Percentiles rank a stretch among this genome's conserved stretches.
Conservation (phyloP, 2,329 filamentous ascomycete genomes). For the Penicillium sp. region DNA sequence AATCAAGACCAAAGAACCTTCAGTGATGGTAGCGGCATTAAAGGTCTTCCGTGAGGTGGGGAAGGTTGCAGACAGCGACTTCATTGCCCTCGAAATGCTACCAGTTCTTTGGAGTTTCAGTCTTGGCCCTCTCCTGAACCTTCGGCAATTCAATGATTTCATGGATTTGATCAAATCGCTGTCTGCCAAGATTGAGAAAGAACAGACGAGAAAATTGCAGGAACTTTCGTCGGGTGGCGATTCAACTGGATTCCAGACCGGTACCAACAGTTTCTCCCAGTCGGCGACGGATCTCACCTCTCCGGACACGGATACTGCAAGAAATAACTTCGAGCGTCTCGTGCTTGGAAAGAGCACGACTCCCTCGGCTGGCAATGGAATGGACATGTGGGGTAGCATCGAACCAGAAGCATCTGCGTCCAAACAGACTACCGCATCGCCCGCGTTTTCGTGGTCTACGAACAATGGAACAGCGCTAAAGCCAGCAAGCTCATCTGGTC, state of each 20-base stretch:
- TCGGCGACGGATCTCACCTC: constrained; percentile 31
- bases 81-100: constrained; percentile 86
- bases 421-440: constrained; percentile 29
- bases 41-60: constrained; percentile 84
- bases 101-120: constrained; percentile 91
- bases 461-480: constrained; percentile 20
- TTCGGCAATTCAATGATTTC: constrained; percentile 84
- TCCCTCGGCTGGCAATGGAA: constrained; percentile 35
- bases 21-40: constrained; percentile 92
- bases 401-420: constrained; percentile 31
- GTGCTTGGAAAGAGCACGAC: constrained; percentile 69
- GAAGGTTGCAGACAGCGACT: constrained; percentile 79
- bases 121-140: constrained; percentile 81
- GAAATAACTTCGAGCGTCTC: constrained; percentile 82
- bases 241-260: constrained; percentile 42
- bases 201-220: constrained; percentile 84
- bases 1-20: constrained; percentile 97
- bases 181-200: constrained; percentile 78
- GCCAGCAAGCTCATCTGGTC: constrained; percentile 13
- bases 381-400: constrained; percentile 34
- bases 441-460: constrained; percentile 49
- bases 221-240: constrained; percentile 70
- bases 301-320: constrained; percentile 53
- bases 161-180: constrained; percentile 85
- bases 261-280: constrained; percentile 27